A percentile compares a stretch with the other conserved stretches of the same genome.
Evolutionary conservation across 257 asterid species (phyloP).

Genomic region (Nicotiana attenuata): DNA sequence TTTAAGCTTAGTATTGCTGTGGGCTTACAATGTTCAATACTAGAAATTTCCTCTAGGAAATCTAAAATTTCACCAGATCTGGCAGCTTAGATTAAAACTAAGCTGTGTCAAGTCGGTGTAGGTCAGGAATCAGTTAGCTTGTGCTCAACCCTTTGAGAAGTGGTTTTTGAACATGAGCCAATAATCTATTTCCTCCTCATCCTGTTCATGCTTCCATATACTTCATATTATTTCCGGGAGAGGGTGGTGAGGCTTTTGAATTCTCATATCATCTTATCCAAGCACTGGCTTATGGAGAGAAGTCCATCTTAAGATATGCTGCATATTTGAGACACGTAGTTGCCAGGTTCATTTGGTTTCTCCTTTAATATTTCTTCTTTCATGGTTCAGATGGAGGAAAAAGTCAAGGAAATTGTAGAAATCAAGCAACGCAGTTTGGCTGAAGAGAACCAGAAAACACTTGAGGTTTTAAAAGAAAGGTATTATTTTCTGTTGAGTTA

Average conservation of each 20-base stretch:
- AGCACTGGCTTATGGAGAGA: background rate
- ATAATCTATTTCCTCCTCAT: background rate
- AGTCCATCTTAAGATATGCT: background rate
- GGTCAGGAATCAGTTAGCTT: background rate
- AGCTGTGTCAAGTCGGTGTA: slow-evolving; percentile 1
- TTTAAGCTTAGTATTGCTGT: background rate
- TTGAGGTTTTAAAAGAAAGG: slow-evolving; percentile 96
- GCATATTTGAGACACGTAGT: background rate
- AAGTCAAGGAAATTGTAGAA: slow-evolving; percentile 95
- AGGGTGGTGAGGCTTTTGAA: background rate
- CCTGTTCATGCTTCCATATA: background rate
- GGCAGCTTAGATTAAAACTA: background rate
- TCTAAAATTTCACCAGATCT: background rate
- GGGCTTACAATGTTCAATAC: background rate
- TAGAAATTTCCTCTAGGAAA: background rate
- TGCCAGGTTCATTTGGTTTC: slow-evolving; percentile 1
- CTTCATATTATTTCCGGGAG: background rate
- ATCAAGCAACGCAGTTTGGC: slow-evolving; percentile 98
- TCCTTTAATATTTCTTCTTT: slow-evolving; percentile 6
- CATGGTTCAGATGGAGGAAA: slow-evolving; percentile 84
- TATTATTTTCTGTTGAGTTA: slow-evolving; percentile 20
- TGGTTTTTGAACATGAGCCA: background rate
- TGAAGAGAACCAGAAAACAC: slow-evolving; percentile 94
- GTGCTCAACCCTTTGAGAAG: background rate
- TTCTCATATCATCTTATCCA: background rate